Conservation (phyloP, 164 flowering plant genomes). For the Taxillus chinensis region DNA sequence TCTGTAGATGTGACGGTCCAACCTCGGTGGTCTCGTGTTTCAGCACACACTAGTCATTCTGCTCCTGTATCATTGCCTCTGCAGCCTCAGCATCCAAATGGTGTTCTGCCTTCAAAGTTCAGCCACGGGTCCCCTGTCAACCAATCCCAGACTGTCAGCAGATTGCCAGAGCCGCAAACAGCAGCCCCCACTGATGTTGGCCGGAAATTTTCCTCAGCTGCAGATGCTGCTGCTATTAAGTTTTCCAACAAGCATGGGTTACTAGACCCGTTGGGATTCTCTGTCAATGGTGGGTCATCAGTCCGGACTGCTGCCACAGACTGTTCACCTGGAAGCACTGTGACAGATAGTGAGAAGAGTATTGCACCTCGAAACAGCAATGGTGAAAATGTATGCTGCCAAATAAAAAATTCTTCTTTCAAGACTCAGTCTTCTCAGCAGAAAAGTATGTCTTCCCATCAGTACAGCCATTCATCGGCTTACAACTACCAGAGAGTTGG, state of each 20-base stretch:
- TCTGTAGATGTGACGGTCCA: conserved; percentile 58
- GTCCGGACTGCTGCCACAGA: conserved; percentile 17
- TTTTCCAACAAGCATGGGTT: conserved; percentile 61
- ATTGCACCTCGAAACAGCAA: conserved; percentile 8
- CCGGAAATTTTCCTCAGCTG: conserved; percentile 22
- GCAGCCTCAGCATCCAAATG: conserved; percentile 44
- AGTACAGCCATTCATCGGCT: conserved; percentile 32
- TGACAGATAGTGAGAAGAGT: conserved; percentile 20
- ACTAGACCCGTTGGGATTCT: conserved; percentile 28
- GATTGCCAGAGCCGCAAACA: conserved; percentile 35
- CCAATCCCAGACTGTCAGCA: conserved; percentile 29
- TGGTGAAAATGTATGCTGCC: conserved; percentile 20
- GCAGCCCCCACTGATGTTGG: conserved; percentile 25
- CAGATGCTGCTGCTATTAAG: conserved; percentile 27
- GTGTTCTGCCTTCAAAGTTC: conserved; percentile 34
- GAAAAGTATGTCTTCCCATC: conserved; percentile 36
- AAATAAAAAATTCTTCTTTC: conserved; percentile 14
- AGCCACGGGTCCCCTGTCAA: conserved; percentile 38
- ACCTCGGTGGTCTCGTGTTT: conserved; percentile 67
- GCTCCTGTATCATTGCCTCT: conserved; percentile 46
- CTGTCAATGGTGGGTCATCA: conserved; percentile 16
- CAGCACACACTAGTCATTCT: conserved; percentile 49
- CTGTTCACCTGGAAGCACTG: conserved; percentile 22
- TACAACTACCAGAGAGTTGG: conserved; percentile 48
- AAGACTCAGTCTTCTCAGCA: conserved; percentile 35